phyloP scores from a whole-genome alignment of 257 asterid species.

The Echium plantagineum region DNA sequence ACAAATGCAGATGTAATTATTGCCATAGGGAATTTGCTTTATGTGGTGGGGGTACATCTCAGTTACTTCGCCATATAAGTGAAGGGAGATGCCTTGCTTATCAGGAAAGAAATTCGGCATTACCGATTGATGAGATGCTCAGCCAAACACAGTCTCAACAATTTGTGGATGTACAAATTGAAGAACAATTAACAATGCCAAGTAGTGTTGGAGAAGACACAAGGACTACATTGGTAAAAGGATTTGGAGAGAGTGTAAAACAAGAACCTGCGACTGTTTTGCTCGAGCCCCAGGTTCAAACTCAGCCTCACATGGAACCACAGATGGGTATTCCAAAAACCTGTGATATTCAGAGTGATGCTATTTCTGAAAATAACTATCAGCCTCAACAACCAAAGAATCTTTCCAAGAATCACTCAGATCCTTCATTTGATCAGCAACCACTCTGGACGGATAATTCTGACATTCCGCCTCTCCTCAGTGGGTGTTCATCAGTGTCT shows the following conservation, averaged over 20 bases:
- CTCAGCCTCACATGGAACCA: background rate
- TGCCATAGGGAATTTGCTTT: background rate
- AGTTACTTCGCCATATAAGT: background rate
- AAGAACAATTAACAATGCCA: background rate
- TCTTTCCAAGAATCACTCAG: background rate
- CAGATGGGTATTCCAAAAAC: background rate
- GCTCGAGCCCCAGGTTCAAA: background rate
- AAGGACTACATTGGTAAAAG: no score
- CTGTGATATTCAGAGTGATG: no score
- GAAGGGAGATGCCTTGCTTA: background rate
- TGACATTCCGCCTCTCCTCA: background rate
- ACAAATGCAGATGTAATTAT: background rate
- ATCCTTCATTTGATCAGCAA: background rate
- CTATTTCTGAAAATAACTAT: no score
- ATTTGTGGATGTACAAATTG: background rate
- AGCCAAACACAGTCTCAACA: background rate
- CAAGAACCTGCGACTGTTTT: background rate
- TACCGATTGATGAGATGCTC: background rate
- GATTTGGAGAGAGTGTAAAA: background rate
- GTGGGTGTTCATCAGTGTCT: constrained; percentile 1
- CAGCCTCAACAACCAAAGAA: no score
- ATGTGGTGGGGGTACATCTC: background rate
- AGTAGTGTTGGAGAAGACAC: no score
- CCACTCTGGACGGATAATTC: background rate
- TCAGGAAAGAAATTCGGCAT: background rate